These are phyloP conservation scores for Suillus alpinus DNA, from an alignment of 768 basidiomycete genomes.

Conservation along the genomic window DNA sequence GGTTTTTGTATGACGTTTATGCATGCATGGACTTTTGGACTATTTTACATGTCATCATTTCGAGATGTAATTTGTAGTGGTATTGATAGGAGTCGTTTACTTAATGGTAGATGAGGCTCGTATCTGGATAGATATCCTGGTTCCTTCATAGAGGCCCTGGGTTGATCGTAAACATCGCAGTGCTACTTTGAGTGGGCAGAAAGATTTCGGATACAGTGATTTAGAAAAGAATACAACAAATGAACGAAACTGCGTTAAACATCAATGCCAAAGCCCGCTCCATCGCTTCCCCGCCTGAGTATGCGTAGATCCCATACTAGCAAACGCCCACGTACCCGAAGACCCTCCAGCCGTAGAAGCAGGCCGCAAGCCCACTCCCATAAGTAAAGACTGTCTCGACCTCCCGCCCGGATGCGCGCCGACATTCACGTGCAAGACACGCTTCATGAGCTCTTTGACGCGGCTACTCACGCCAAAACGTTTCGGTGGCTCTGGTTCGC, in stretches of 20 bases:
- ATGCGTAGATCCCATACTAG: conserved; percentile 12
- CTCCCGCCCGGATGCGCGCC: not conserved
- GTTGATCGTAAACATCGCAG: not conserved
- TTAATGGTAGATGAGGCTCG: not conserved
- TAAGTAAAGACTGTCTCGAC: conserved; percentile 6
- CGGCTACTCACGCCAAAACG: conserved; percentile 15
- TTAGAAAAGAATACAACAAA: not conserved
- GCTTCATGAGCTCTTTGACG: conserved; percentile 23
- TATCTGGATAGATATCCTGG: not conserved
- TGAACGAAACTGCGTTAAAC: not conserved
- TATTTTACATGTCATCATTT: not conserved
- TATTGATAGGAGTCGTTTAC: not conserved
- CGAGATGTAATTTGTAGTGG: conserved; percentile 1
- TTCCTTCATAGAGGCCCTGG: not conserved
- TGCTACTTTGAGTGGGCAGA: not conserved
- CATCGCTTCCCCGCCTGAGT: conserved; percentile 12
- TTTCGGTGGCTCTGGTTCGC: conserved; percentile 7
- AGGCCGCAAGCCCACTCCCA: conserved; percentile 1
- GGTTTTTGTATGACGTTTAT: not conserved
- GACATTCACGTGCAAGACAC: conserved; percentile 15
- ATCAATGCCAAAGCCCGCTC: conserved; percentile 23
- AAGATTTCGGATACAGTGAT: not conserved
- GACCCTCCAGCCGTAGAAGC: not conserved
- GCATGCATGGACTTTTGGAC: not conserved
- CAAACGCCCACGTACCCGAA: conserved; percentile 21